Conservation (phyloP, 495 filamentous ascomycete species). For the Talaromyces nanjingensis region DNA sequence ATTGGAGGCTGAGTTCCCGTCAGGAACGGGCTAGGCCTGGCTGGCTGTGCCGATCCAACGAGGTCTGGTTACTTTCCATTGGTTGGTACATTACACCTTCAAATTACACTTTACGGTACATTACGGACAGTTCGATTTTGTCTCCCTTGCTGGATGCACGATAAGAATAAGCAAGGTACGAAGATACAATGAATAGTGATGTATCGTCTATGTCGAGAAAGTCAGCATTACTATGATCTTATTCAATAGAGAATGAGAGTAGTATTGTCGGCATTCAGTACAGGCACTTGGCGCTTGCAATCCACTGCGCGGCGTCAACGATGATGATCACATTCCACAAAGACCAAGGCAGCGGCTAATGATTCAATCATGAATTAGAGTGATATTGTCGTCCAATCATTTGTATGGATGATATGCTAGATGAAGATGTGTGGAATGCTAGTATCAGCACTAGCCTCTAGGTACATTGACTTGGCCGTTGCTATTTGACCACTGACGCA, state of each 20-base stretch:
- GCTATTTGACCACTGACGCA: neutral
- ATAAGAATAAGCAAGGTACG: neutral
- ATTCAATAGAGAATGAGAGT: neutral
- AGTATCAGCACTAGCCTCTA: neutral
- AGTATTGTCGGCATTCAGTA: neutral
- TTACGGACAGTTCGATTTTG: neutral
- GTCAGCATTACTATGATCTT: neutral
- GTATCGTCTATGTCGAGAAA: neutral
- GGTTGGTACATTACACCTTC: neutral
- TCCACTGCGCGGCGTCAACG: neutral
- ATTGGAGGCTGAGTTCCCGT: neutral
- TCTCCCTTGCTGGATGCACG: neutral
- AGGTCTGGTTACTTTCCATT: too few species aligned
- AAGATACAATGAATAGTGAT: neutral
- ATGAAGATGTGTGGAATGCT: neutral
- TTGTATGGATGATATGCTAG: neutral
- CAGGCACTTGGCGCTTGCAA: neutral
- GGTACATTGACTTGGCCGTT: neutral
- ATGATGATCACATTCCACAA: neutral
- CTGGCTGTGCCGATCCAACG: neutral
- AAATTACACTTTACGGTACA: neutral
- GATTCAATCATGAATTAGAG: neutral
- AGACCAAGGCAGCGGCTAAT: neutral
- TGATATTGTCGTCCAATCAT: neutral
- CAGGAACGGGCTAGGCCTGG: conserved; percentile 1